A percentile compares a stretch with the other conserved stretches of the same genome.
These are phyloP conservation scores for Chionographis japonica DNA, from an alignment of 106 monocot species.

Conservation along the genomic window DNA sequence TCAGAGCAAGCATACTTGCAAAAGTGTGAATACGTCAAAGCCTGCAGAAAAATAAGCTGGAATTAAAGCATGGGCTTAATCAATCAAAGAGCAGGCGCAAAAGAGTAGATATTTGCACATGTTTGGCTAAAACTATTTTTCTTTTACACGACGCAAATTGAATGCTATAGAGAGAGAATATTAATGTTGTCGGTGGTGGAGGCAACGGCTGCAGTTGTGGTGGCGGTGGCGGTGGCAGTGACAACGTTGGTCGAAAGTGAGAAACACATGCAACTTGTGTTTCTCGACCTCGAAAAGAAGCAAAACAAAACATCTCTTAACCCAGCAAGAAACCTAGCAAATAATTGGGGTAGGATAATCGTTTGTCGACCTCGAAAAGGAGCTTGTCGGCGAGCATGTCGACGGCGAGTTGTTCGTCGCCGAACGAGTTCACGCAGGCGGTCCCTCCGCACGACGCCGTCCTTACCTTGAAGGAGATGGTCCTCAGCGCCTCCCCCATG, in stretches of 20 bases:
- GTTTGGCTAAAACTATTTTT: no score
- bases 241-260: no score
- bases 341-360: no score
- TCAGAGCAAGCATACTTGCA: constrained; percentile 99
- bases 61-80: background rate
- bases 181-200: no score
- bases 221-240: no score
- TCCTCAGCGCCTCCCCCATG: constrained; percentile 94
- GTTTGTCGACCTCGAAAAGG: constrained; percentile 64
- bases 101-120: no score
- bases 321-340: no score
- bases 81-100: no score
- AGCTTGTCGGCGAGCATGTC: constrained; percentile 93
- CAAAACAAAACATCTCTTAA: background rate
- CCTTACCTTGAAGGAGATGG: constrained; percentile 92
- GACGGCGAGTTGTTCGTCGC: constrained; percentile 95
- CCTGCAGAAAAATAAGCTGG: constrained; percentile 30
- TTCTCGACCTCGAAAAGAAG: background rate
- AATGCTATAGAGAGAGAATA: no score
- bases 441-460: constrained; percentile 92
- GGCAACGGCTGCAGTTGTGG: no score
- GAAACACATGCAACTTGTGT: no score
- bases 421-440: constrained; percentile 91
- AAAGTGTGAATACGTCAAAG: constrained; percentile 83
- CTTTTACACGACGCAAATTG: no score